Base-by-base conservation (phyloP, 345 rosid species). In the Syzygium aromaticum region DNA sequence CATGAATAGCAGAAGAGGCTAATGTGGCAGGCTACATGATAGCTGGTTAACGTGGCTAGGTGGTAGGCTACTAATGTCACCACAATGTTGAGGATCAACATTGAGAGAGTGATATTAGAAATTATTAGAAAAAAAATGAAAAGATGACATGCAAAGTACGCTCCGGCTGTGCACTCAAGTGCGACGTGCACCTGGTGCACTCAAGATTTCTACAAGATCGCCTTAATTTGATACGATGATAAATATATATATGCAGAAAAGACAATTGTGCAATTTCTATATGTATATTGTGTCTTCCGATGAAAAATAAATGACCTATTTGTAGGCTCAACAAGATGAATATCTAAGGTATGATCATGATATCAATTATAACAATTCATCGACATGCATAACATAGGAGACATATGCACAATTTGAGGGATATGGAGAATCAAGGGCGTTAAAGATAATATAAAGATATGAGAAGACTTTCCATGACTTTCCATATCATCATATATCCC, bases 351-450 rank as follows among this genome's bases (percentile, higher is more conserved):
- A 57, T 23, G 0, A 57, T 57, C 14, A 25, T 4, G 25, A 0
- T 23, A 57, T 4, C 0, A 57, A 0, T 57, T 0, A 23, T 25
- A 57, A 25, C 14, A 6, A 57, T 23, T 0, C 63, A 4, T 57
- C 28, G 14, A 57, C 25, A 2, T 57, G 63, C 63, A 57, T 57
- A 57, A 0, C 28, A 57, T 1, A 10, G 63, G 28, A 23, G 28
- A 57, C 2, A 57, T 10, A 10, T 57, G 63, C 63, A 57, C 63
- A 25, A 57, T 0, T 0, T 0, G 28, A 57, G 0, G 10, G 14
- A 57, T 11, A 23, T 57, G 27, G 63, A 57, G 28, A 57, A 57
- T 57, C 28, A 57, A 57, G 2, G 28, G 63, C 25, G 63, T 57
- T 25, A 57, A 57, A 57, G 63, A 57, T 57, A 57, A 57, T 0